Evolutionary conservation across 2,329 filamentous ascomycete genomes (phyloP), one percentile per base, ranked within the genome.

Genomic region (Penicillium sp.): DNA sequence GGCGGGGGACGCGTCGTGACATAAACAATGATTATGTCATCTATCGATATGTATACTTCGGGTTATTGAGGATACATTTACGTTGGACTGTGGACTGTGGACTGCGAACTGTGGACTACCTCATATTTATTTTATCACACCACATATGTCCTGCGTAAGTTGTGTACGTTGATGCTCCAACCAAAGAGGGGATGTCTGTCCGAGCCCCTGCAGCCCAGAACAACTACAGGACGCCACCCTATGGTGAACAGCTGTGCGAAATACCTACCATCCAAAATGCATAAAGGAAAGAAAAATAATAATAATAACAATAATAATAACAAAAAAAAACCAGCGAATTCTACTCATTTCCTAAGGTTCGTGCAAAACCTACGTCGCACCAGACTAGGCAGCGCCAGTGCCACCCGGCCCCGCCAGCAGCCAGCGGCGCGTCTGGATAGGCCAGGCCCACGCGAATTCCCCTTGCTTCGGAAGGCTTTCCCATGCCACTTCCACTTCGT

Each of bases 1-100:
- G 56, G 56, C 54, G 58, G 53, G 53, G 49, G 51, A 68, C 66
- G 65, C 65, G 65, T 66, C 58, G 52, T 58, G 58, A 58, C 52
- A 60, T 60, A 60, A 60, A 60, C 58, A 60, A 60, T 17, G 44
- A 20, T 46, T 53, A 50, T 47, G 42, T 46, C 43, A 53, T n/a
- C 26, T 9, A 23, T 20, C 5, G 4, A 15, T 13, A 40, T 15
- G n/a, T n/a, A n/a, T n/a, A n/a, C n/a, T n/a, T n/a, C n/a, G n/a
- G n/a, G n/a, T n/a, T n/a, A n/a, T n/a, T n/a, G n/a, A n/a, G n/a
- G n/a, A n/a, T n/a, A n/a, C n/a, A n/a, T n/a, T n/a, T n/a, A n/a
- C n/a, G n/a, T n/a, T n/a, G n/a, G n/a, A n/a, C n/a, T n/a, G n/a
- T n/a, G n/a, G n/a, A n/a, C n/a, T n/a, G n/a, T n/a, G n/a, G n/a